Evolutionary conservation across 2,329 filamentous ascomycete genomes (phyloP), one percentile per base, ranked within the genome.

Genomic region (Aspergillus pseudonomiae): DNA sequence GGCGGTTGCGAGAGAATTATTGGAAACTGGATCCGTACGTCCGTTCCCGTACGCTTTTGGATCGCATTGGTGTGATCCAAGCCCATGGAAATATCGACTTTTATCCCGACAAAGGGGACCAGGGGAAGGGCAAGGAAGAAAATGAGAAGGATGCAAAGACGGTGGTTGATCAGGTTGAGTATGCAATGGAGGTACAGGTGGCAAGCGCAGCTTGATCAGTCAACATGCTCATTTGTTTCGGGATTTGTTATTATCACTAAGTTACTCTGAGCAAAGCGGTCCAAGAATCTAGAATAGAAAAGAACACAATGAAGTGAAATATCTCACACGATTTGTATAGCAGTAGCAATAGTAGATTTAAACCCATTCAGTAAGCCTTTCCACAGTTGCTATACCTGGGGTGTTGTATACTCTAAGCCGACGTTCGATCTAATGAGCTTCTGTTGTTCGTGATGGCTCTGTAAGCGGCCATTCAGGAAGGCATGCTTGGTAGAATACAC

Each of bases 11-110:
- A 12, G 30, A 54, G 19, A 54, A 24, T 54, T 54, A 54, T 54
- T 54, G 52, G 52, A 36, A 36, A 10, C 30, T 54, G 32, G 52
- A 54, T 26, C 52, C 52, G 10, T 54, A 54, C 28, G n/a, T 54
- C 4, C 52, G 52, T 32, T 54, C 52, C 10, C 30, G 52, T 54
- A 54, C 52, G 2, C 19, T 54, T 12, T 30, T 54, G 9, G 52
- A 54, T 36, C 52, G 52, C 32, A 54, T 24, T 54, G 52, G 52
- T 54, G 30, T 54, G 10, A 54, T 54, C 16, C 30, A 54, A 36
- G 52, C 16, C 21, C 32, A 54, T 36, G 52, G 52, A 16, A 21
- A 36, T 21, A 54, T 54, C 28, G 52, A 54, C 5, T 54, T 54
- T n/a, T 54, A 54, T 24, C 52, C 52, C 21, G 50, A 21, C 2